Conservation (phyloP, 805 yeast genomes). For the Ogataea salicorniae region DNA sequence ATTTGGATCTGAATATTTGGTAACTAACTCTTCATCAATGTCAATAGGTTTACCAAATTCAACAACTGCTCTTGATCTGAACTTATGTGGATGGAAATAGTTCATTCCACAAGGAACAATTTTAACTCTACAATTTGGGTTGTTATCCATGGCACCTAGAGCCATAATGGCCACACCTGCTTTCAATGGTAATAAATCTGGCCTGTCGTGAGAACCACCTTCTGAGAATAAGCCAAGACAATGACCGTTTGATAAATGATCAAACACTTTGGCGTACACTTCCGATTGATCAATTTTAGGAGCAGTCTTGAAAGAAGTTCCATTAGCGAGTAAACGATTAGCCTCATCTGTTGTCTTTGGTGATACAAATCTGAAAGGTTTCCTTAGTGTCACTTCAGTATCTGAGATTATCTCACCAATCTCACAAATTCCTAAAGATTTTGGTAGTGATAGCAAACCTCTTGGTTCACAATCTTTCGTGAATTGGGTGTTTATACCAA, state of each 20-base stretch:
- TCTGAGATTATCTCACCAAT: slow-evolving; percentile 66
- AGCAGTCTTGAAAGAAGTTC: slow-evolving; percentile 65
- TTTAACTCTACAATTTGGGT: slow-evolving; percentile 71
- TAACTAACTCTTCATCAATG: slow-evolving; percentile 56
- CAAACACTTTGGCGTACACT: slow-evolving; percentile 81
- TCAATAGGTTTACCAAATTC: slow-evolving; percentile 90
- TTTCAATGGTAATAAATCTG: slow-evolving; percentile 84
- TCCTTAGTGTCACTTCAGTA: slow-evolving; percentile 60
- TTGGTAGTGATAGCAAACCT: slow-evolving; percentile 74
- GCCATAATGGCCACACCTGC: slow-evolving; percentile 99
- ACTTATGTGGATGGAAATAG: slow-evolving; percentile 92
- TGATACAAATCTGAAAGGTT: slow-evolving; percentile 50
- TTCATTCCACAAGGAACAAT: slow-evolving; percentile 98
- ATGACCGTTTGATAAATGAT: slow-evolving; percentile 72
- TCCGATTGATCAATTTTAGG: slow-evolving; percentile 78
- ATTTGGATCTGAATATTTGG: slow-evolving; percentile 51
- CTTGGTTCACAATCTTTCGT: slow-evolving; percentile 53
- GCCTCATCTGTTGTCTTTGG: slow-evolving; percentile 37
- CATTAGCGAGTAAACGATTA: slow-evolving; percentile 39
- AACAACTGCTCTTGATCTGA: slow-evolving; percentile 90
- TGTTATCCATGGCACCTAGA: slow-evolving; percentile 79
- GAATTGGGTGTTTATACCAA: slow-evolving; percentile 66
- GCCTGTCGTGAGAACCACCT: slow-evolving; percentile 96
- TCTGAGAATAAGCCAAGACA: slow-evolving; percentile 95
- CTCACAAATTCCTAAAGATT: slow-evolving; percentile 70